phyloP scores from a whole-genome alignment of 176 grass and related monocot genomes.

The Aegilops tauschii region DNA sequence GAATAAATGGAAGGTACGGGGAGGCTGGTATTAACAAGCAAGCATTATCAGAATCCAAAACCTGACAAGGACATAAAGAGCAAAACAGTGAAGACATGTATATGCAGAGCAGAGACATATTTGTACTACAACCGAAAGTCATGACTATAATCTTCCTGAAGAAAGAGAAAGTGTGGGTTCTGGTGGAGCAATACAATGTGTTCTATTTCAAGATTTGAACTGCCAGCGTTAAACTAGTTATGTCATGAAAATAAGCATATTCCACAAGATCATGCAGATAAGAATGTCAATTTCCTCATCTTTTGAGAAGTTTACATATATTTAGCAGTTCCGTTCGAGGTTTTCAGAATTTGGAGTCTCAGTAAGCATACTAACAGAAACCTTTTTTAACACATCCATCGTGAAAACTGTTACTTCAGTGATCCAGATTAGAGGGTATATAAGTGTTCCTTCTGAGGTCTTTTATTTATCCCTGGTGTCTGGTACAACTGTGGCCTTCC shows the following conservation, averaged over 20 bases:
- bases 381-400: no score
- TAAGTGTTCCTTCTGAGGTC: background rate
- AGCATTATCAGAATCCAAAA: background rate
- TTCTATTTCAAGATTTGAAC: no score
- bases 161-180: background rate
- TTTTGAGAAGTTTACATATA: no score
- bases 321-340: no score
- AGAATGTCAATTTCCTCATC: no score
- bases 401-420: no score
- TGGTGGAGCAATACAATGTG: background rate
- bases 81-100: background rate
- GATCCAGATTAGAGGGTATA: no score
- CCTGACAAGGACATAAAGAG: background rate
- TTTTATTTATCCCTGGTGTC: background rate
- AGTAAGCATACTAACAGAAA: no score
- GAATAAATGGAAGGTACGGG: background rate
- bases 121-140: conserved; percentile 8
- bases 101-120: background rate
- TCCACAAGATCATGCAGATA: no score
- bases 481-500: conserved; percentile 3
- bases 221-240: no score
- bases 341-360: no score
- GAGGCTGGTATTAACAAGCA: conserved; percentile 29
- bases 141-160: background rate
- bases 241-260: no score